Conservation (phyloP, 441 rosid species). For the Syzygium syzygioides region DNA sequence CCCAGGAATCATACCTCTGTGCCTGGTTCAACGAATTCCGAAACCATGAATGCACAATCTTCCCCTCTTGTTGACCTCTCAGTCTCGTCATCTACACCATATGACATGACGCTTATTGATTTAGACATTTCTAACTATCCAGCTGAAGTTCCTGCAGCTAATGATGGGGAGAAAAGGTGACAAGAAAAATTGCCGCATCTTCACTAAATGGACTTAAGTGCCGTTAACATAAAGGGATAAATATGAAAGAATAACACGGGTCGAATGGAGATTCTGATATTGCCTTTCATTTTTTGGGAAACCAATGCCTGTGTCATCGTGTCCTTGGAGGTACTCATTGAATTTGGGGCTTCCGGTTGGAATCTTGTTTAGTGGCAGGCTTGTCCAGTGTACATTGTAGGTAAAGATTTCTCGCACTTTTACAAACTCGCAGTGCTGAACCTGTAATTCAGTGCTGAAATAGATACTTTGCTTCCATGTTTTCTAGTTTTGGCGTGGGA, state of each 20-base stretch:
- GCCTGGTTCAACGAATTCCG: constrained; percentile 33
- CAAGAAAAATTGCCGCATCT: neutral
- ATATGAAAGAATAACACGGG: neutral
- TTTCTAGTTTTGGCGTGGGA: neutral
- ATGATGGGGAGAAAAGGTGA: constrained; percentile 53
- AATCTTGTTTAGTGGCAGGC: neutral
- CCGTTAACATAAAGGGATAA: neutral
- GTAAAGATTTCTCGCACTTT: neutral
- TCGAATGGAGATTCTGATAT: neutral
- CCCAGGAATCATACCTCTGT: constrained; percentile 30
- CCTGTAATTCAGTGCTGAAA: neutral
- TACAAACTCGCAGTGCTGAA: neutral
- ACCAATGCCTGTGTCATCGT: neutral
- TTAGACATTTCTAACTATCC: constrained; percentile 75
- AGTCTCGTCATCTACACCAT: constrained; percentile 43
- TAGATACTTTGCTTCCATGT: neutral
- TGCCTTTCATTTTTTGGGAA: neutral
- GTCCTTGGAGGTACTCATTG: neutral
- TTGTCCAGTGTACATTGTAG: constrained; percentile 1
- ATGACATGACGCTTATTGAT: constrained; percentile 88
- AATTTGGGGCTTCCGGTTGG: neutral
- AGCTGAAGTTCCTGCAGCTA: constrained; percentile 65
- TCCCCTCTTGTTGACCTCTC: constrained; percentile 66
- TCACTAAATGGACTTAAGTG: neutral
- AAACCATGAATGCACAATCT: constrained; percentile 39